These are phyloP conservation scores for Pythium periplocum DNA, from an alignment of 352 stramenopile genomes.

Conservation along the genomic window DNA sequence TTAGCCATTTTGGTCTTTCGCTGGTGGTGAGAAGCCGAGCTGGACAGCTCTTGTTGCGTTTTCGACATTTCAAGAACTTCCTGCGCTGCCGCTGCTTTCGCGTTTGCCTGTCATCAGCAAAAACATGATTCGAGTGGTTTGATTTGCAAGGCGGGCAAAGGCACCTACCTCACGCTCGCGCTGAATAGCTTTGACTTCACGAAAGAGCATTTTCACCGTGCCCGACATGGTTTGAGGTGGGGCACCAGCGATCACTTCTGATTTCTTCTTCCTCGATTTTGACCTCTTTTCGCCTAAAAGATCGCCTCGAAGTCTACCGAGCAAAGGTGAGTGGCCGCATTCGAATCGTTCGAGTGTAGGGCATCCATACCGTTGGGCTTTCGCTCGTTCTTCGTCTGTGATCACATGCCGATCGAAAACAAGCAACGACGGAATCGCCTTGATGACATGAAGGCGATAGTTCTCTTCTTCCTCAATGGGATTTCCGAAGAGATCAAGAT, in stretches of 20 bases:
- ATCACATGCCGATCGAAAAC: constrained; percentile 62
- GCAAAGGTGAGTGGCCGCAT: too few species aligned
- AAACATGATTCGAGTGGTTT: too few species aligned
- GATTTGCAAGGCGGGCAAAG: too few species aligned
- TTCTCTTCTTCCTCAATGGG: constrained; percentile 66
- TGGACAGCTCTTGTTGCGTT: constrained; percentile 23
- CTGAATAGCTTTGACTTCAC: constrained; percentile 47
- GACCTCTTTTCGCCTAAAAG: too few species aligned
- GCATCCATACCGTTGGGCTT: constrained; percentile 5
- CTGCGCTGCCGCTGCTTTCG: constrained; percentile 21
- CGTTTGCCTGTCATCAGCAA: constrained; percentile 4
- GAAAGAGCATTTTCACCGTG: constrained; percentile 68
- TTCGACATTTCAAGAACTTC: constrained; percentile 40
- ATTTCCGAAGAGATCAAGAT: constrained; percentile 65
- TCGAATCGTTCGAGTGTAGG: background rate
- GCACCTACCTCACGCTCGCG: constrained; percentile 32
- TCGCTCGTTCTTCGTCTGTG: constrained; percentile 32
- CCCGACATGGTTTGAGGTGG: constrained; percentile 50
- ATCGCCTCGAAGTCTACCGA: too few species aligned
- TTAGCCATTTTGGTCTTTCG: background rate
- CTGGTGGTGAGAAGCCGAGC: too few species aligned
- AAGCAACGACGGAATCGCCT: constrained; percentile 49
- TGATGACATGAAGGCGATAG: constrained; percentile 65
- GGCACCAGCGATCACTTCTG: constrained; percentile 22
- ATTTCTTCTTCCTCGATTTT: constrained; percentile 37